These are phyloP conservation scores for Colletotrichum brevisporum DNA, from an alignment of 2,329 filamentous ascomycete species.

Conservation along the genomic window DNA sequence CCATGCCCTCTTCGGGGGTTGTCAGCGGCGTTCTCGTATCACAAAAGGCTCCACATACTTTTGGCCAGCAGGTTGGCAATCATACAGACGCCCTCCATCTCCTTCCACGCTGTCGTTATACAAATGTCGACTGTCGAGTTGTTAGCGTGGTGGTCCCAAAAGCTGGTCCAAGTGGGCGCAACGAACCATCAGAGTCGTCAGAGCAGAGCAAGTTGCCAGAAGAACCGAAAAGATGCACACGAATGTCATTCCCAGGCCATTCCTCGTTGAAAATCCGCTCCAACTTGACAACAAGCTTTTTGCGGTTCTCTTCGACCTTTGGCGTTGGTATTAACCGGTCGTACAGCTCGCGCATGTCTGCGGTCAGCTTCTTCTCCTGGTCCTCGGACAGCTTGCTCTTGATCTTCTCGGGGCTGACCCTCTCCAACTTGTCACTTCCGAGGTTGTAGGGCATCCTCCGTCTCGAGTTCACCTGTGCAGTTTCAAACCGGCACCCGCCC, in stretches of 20 bases:
- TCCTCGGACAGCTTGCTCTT: constrained; percentile 79
- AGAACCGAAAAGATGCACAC: constrained; percentile 96
- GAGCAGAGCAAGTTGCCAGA: constrained; percentile 96
- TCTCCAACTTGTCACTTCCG: constrained; percentile 83
- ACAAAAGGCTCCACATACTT: constrained; percentile 70
- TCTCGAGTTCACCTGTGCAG: constrained; percentile 83
- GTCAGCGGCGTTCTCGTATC: constrained; percentile 3
- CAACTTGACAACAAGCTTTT: constrained; percentile 86
- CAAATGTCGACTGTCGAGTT: constrained; percentile 86
- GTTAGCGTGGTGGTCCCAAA: constrained; percentile 48
- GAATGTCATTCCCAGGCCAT: constrained; percentile 92
- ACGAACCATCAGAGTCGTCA: constrained; percentile 93
- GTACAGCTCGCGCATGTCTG: constrained; percentile 89
- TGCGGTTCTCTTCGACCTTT: constrained; percentile 82
- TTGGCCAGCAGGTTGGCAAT: constrained; percentile 88
- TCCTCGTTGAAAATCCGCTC: constrained; percentile 89
- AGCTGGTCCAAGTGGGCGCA: not conserved
- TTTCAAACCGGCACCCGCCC: constrained; percentile 88
- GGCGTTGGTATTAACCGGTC: constrained; percentile 85
- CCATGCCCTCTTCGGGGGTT: constrained; percentile 85
- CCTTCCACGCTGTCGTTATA: constrained; percentile 91
- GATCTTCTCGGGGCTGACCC: constrained; percentile 78
- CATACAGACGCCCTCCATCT: constrained; percentile 89
- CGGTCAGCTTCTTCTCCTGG: constrained; percentile 81
- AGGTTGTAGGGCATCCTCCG: constrained; percentile 93